Percentiles rank a stretch among this genome's conserved stretches.
Evolutionary conservation across 2,329 filamentous ascomycete species (phyloP).

Genomic region (Colletotrichum acutatum): DNA sequence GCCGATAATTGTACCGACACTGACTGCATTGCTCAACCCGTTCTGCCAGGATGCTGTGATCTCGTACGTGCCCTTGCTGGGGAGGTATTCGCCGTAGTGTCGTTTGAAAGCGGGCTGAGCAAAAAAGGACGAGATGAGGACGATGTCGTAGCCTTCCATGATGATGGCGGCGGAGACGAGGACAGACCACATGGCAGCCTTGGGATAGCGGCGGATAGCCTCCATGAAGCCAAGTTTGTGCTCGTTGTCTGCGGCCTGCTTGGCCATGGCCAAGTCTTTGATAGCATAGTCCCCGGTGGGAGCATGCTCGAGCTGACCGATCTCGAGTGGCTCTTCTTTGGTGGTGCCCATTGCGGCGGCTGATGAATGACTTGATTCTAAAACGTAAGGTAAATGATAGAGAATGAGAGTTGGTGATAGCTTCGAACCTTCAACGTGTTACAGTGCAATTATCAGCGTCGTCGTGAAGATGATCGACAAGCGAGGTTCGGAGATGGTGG

Average conservation of each 20-base stretch:
- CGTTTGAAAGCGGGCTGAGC: slow-evolving; percentile 47
- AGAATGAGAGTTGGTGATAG: too few species aligned
- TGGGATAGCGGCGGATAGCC: slow-evolving; percentile 28
- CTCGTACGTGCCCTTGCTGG: slow-evolving; percentile 43
- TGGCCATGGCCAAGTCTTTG: slow-evolving; percentile 17
- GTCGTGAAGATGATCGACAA: background rate
- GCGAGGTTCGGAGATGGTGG: background rate
- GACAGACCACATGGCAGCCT: slow-evolving; percentile 49
- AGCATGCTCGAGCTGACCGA: slow-evolving; percentile 2
- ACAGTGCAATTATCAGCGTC: too few species aligned
- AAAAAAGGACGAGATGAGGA: slow-evolving; percentile 48
- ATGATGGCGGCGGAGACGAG: slow-evolving; percentile 50
- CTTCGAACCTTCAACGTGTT: too few species aligned
- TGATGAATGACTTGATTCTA: background rate
- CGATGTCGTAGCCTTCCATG: slow-evolving; percentile 55
- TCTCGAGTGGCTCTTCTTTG: background rate
- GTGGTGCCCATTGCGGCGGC: background rate
- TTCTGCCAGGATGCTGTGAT: slow-evolving; percentile 62
- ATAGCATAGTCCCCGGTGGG: background rate
- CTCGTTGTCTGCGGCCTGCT: slow-evolving; percentile 16
- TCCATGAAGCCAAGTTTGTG: slow-evolving; percentile 9
- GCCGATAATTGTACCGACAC: slow-evolving; percentile 60
- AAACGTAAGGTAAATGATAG: too few species aligned
- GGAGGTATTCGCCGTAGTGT: slow-evolving; percentile 40
- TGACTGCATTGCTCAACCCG: slow-evolving; percentile 55